phyloP scores from a whole-genome alignment of 2,329 filamentous ascomycete genomes.

The Graphilbum sp. region DNA sequence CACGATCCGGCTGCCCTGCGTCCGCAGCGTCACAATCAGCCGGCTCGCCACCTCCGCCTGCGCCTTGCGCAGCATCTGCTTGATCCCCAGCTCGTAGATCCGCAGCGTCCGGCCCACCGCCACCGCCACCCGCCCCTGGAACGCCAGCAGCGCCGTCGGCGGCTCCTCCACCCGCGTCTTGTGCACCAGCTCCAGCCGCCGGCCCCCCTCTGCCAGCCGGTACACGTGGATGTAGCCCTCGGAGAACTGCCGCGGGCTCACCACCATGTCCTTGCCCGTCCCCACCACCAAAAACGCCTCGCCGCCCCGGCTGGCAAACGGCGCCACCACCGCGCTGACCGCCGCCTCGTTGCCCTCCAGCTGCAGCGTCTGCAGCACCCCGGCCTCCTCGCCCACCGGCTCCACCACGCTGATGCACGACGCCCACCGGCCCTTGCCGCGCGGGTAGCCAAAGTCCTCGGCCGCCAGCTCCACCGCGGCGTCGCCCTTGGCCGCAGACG shows the following conservation, averaged over 20 bases:
- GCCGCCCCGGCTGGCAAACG: conserved; percentile 77
- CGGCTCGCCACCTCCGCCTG: conserved; percentile 66
- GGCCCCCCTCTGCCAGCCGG: conserved; percentile 58
- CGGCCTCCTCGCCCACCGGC: conserved; percentile 52
- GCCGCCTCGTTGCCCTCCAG: conserved; percentile 83
- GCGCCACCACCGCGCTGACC: conserved; percentile 67
- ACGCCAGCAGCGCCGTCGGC: conserved; percentile 75
- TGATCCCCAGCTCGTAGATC: conserved; percentile 86
- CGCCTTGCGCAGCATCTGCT: conserved; percentile 80
- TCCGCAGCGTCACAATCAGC: conserved; percentile 76
- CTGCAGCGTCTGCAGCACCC: conserved; percentile 61
- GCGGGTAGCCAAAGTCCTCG: conserved; percentile 78
- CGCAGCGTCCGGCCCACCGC: conserved; percentile 70
- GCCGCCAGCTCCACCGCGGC: conserved; percentile 53
- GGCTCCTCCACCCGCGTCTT: conserved; percentile 88
- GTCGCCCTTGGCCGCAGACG: conserved; percentile 54
- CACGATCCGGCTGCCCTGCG: conserved; percentile 79
- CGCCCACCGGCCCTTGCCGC: conserved; percentile 75
- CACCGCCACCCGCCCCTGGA: conserved; percentile 80
- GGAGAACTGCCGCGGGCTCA: conserved; percentile 58
- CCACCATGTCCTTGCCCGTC: conserved; percentile 76
- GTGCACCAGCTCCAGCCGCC: conserved; percentile 82
- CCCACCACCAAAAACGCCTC: conserved; percentile 89
- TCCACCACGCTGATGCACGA: conserved; percentile 91
- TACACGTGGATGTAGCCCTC: conserved; percentile 87